These are phyloP conservation scores for Gomphus sp. DNA, from an alignment of 1,284 basidiomycete species.

Conservation along the genomic window DNA sequence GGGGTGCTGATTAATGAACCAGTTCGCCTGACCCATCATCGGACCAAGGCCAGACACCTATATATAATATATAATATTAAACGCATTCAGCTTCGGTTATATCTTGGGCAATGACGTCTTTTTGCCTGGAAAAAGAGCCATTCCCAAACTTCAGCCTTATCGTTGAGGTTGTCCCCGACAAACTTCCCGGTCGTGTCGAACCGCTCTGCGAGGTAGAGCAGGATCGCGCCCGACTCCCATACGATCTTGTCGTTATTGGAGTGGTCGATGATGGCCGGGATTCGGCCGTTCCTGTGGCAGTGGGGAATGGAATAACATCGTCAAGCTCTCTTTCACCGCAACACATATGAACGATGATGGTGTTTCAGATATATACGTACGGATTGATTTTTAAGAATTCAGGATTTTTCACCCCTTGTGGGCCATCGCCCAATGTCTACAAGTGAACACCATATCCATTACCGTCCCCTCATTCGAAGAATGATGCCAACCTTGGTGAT, in stretches of 20 bases:
- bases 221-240: constrained; percentile 21
- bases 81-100: not conserved
- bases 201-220: not conserved
- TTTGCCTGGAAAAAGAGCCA: constrained; percentile 14
- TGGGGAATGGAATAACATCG: not conserved
- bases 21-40: constrained; percentile 14
- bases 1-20: constrained; percentile 18
- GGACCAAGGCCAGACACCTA: constrained; percentile 9
- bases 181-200: constrained; percentile 21
- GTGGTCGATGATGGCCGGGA: constrained; percentile 28
- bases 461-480: no score
- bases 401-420: not conserved
- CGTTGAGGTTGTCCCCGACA: not conserved
- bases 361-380: constrained; percentile 1
- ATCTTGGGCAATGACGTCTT: not conserved
- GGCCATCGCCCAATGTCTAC: constrained; percentile 5
- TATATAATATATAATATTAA: not conserved
- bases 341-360: no score
- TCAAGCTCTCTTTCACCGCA: no score
- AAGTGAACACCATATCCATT: not conserved
- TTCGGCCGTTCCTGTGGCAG: constrained; percentile 21
- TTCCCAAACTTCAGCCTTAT: not conserved
- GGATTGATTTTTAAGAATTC: constrained; percentile 7
- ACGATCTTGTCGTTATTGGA: constrained; percentile 21
- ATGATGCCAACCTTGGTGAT: not conserved